Evolutionary conservation across 306 rosid genomes (phyloP).

Genomic region (Luffa acutangula): DNA sequence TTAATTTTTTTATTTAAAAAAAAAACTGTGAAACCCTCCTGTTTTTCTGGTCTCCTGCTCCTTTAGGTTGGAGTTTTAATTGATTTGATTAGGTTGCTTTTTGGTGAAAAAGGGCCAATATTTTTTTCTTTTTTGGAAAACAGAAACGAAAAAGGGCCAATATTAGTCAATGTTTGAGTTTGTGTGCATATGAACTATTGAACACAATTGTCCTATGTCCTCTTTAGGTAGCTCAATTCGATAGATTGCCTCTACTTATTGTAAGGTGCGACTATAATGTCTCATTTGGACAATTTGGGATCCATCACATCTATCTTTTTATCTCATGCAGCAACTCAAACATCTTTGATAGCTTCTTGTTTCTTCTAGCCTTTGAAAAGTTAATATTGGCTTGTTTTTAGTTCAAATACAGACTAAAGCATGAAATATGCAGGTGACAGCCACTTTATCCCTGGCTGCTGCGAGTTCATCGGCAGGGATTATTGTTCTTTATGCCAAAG

Average conservation of each 20-base stretch:
- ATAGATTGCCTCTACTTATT: neutral
- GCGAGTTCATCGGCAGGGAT: constrained; percentile 89
- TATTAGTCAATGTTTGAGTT: neutral
- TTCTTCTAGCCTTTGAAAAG: neutral
- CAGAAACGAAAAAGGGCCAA: neutral
- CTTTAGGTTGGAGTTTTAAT: neutral
- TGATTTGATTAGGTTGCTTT: neutral
- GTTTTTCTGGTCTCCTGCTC: neutral
- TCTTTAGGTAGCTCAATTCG: neutral
- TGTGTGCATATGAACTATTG: neutral
- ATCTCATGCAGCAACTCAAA: neutral
- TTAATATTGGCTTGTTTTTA: neutral
- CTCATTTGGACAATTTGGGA: neutral
- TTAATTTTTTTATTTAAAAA: too few relatives aligned
- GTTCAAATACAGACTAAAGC: neutral
- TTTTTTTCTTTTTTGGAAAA: neutral
- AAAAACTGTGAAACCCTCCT: too few relatives aligned
- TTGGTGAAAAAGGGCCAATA: neutral
- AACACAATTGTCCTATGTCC: neutral
- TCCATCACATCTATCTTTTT: neutral
- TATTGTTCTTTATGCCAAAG: constrained; percentile 42
- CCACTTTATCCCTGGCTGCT: constrained; percentile 80
- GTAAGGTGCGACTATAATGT: neutral
- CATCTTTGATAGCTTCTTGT: neutral
- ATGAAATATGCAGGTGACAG: constrained; percentile 64